Base-by-base conservation (phyloP, 176 grass and related monocot species). In the Bolboschoenus planiculmis region DNA sequence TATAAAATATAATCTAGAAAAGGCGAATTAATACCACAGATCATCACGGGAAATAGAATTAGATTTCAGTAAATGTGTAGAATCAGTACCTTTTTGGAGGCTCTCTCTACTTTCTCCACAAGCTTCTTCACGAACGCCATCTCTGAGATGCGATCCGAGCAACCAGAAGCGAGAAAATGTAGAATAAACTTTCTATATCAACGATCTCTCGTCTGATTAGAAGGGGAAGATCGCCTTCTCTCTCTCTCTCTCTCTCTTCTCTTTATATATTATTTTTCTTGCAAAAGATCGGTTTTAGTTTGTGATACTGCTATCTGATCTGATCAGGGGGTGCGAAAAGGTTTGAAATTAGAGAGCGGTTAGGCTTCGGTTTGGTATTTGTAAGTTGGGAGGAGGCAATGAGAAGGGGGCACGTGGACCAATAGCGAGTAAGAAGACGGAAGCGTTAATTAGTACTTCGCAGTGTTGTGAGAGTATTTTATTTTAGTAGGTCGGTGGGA, bases 71-170 rank as follows among this genome's bases (percentile, higher is more conserved):
- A n/a, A 3, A 53, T 21, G 18, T 36, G n/a, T 36, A n/a, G 27
- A 47, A 51, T 48, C 24, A 79, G 36, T 81, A 81, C 79, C 79
- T 81, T 81, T 81, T 63, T 81, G 56, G 79, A 81, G 23, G 21
- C 79, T n/a, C 47, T 81, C 79, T 81, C 78, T 16, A 81, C 78
- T 81, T 44, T 61, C 78, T 81, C 79, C 56, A 81, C 57, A 43
- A 81, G 79, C 36, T 81, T 81, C 35, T 81, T 81, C 35, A 81
- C 79, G 3, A 81, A 81, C 79, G 56, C 57, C 79, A 81, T 81
- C 13, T 16, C 16, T 29, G n/a, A 50, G 40, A 79, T 57, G 47
- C 26, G 30, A 79, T 57, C 76, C 48, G 50, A 31, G 14, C 4
- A 26, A 21, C 2, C 37, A 3, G 66, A 64, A 64, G 14, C 27